Evolutionary conservation across 257 asterid genomes (phyloP).

Genomic region (Solanum chaucha): DNA sequence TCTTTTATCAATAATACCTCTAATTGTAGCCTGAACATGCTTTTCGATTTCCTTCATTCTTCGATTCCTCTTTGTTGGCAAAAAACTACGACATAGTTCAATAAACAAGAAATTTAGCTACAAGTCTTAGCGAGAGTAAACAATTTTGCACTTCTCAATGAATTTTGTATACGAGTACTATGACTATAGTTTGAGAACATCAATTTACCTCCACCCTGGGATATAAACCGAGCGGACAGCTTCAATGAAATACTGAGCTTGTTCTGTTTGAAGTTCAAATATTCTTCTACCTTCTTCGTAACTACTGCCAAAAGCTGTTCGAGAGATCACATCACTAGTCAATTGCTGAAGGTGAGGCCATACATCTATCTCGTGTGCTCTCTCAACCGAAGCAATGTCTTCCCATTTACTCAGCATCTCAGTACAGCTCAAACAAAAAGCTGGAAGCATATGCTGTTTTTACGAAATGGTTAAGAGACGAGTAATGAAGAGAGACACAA

Average conservation of each 20-base stretch:
- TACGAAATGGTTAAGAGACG: neutral
- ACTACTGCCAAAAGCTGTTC: slow-evolving; percentile 41
- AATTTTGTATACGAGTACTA: neutral
- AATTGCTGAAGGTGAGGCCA: slow-evolving; percentile 33
- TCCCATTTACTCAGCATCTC: slow-evolving; percentile 17
- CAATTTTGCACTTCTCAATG: no score
- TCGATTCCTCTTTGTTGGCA: slow-evolving; percentile 32
- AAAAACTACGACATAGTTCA: neutral
- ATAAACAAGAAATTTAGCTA: neutral
- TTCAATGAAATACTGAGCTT: neutral
- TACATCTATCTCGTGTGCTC: slow-evolving; percentile 1
- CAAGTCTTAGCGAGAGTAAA: neutral
- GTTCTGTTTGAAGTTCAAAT: slow-evolving; percentile 25
- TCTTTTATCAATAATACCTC: slow-evolving; percentile 21
- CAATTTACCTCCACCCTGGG: slow-evolving; percentile 12
- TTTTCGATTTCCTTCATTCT: slow-evolving; percentile 1
- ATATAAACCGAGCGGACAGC: neutral
- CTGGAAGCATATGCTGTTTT: slow-evolving; percentile 34
- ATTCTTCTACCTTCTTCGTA: slow-evolving; percentile 37
- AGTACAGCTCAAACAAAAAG: slow-evolving; percentile 21
- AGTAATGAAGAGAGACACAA: neutral
- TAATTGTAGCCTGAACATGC: slow-evolving; percentile 11
- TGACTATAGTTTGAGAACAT: neutral
- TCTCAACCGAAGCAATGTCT: neutral
- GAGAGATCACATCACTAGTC: slow-evolving; percentile 28